A percentile compares a stretch with the other conserved stretches of the same genome.
Evolutionary conservation across 2,329 filamentous ascomycete species (phyloP).

Genomic region (Ascochyta rabiei): DNA sequence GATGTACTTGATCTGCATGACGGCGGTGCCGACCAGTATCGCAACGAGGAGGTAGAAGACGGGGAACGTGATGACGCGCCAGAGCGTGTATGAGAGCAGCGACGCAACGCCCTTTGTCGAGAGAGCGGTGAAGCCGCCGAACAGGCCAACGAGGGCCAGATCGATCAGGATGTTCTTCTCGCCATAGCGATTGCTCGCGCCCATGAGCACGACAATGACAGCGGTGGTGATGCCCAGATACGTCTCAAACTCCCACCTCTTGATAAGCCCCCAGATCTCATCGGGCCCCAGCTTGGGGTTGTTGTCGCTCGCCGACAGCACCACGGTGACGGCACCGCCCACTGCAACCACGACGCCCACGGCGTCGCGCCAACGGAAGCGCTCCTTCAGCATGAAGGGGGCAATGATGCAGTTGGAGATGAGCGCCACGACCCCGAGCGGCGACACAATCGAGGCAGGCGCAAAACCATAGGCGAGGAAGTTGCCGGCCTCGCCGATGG

Average conservation of each 20-base stretch:
- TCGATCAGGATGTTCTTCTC: conserved; percentile 87
- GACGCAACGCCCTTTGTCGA: conserved; percentile 97
- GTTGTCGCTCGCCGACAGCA: conserved; percentile 85
- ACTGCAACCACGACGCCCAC: conserved; percentile 88
- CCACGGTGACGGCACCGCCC: conserved; percentile 86
- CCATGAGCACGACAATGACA: conserved; percentile 79
- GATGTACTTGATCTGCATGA: conserved; percentile 97
- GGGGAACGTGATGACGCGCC: conserved; percentile 87
- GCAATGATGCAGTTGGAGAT: conserved; percentile 98
- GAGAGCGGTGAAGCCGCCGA: conserved; percentile 95
- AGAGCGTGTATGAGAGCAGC: conserved; percentile 87
- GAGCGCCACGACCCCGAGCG: conserved; percentile 92
- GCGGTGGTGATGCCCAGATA: conserved; percentile 79
- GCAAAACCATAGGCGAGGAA: conserved; percentile 98
- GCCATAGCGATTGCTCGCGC: conserved; percentile 83
- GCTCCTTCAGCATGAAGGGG: conserved; percentile 89
- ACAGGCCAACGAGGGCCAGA: conserved; percentile 88
- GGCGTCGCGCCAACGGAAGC: conserved; percentile 82
- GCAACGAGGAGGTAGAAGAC: conserved; percentile 86
- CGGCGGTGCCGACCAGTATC: conserved; percentile 79
- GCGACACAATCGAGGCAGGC: conserved; percentile 95
- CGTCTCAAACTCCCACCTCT: conserved; percentile 85
- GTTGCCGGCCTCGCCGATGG: conserved; percentile 90
- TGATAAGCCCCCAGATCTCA: conserved; percentile 89
- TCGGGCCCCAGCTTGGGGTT: conserved; percentile 91